A percentile compares a stretch with the other conserved stretches of the same genome.
Evolutionary conservation across 805 yeast genomes (phyloP).

Genomic region (Yarrowia deformans): DNA sequence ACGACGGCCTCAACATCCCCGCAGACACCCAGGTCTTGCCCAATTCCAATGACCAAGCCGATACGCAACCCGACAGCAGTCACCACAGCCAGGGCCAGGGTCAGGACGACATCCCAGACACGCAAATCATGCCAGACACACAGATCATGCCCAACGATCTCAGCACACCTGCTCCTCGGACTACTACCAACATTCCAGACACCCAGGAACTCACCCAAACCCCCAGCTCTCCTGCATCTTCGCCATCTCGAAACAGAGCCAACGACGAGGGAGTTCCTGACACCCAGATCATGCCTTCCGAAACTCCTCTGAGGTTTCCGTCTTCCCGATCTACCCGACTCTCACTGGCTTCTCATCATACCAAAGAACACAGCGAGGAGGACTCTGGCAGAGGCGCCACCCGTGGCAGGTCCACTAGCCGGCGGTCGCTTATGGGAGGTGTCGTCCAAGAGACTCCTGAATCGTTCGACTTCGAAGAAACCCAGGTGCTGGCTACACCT

Average conservation of each 20-base stretch:
- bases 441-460: slow-evolving; percentile 22
- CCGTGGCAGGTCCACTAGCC: background rate
- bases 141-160: slow-evolving; percentile 11
- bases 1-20: background rate
- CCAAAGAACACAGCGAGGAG: background rate
- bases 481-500: slow-evolving; percentile 29
- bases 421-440: background rate
- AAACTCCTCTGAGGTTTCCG: background rate
- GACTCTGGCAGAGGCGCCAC: background rate
- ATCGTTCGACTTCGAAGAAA: background rate
- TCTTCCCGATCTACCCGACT: background rate
- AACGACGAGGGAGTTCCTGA: background rate
- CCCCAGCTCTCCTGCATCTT: slow-evolving; percentile 4
- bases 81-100: background rate
- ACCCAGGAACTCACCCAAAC: slow-evolving; percentile 11
- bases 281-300: slow-evolving; percentile 15
- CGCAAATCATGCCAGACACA: background rate
- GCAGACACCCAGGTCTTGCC: slow-evolving; percentile 15
- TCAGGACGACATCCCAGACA: no score
- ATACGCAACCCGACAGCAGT: background rate
- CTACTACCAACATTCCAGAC: background rate
- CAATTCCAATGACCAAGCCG: slow-evolving; percentile 6
- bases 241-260: background rate
- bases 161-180: background rate
- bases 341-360: background rate